phyloP scores from a whole-genome alignment of 306 rosid genomes.

The Astragalus glycyphyllos region DNA sequence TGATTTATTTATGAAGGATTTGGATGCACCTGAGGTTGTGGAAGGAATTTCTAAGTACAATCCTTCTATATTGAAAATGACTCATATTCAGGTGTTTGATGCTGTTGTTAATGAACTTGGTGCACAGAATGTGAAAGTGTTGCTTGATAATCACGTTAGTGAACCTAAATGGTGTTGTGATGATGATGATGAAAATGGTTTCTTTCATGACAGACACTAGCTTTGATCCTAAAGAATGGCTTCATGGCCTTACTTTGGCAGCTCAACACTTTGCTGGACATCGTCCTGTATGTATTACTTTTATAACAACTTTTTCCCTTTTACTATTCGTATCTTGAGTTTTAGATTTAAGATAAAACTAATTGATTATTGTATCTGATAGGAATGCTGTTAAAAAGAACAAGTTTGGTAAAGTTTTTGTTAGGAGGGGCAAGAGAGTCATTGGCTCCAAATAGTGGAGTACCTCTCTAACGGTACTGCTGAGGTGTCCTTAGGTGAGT shows the following conservation, averaged over 20 bases:
- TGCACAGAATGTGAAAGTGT: slow-evolving; percentile 45
- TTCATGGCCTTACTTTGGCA: slow-evolving; percentile 50
- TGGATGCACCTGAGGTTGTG: slow-evolving; percentile 36
- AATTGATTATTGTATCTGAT: too few species aligned
- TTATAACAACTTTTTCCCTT: not conserved
- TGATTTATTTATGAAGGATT: not conserved
- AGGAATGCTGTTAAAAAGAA: too few species aligned
- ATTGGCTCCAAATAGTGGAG: too few species aligned
- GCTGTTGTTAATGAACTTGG: slow-evolving; percentile 48
- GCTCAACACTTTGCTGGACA: slow-evolving; percentile 44
- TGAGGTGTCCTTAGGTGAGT: too few species aligned
- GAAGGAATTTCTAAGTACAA: slow-evolving; percentile 45
- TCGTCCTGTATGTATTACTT: slow-evolving; percentile 42
- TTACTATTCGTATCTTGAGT: not conserved
- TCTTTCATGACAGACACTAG: slow-evolving; percentile 57
- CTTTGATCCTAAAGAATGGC: slow-evolving; percentile 63
- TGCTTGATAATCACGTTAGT: slow-evolving; percentile 66
- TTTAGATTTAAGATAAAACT: not conserved
- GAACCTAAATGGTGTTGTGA: slow-evolving; percentile 63
- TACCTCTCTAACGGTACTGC: too few species aligned
- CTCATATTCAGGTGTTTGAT: slow-evolving; percentile 45
- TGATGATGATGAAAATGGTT: slow-evolving; percentile 62
- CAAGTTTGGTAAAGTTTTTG: too few species aligned
- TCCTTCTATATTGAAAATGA: slow-evolving; percentile 46
- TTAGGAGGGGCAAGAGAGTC: too few species aligned